Evolutionary conservation across 2,329 filamentous ascomycete species (phyloP).

Genomic region (Salinomyces thailandicus): DNA sequence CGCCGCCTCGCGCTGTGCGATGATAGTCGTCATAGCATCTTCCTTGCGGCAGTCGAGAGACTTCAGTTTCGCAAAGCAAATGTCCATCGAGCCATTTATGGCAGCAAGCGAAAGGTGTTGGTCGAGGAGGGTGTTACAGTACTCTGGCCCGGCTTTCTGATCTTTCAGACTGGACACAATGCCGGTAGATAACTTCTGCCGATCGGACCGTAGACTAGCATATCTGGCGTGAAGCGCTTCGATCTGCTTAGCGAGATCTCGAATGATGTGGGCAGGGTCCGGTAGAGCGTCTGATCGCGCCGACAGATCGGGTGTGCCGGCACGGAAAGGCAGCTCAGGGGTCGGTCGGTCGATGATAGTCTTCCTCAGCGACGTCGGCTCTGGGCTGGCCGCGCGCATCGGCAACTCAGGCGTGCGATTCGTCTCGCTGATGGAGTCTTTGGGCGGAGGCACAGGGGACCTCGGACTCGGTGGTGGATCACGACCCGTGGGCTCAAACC

Average conservation of each 20-base stretch:
- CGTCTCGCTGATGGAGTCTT: neutral
- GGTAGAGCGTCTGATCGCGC: neutral
- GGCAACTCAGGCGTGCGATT: neutral
- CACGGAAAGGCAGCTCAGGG: constrained; percentile 6
- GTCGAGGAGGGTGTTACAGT: constrained; percentile 19
- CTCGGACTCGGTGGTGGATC: neutral
- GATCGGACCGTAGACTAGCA: constrained; percentile 19
- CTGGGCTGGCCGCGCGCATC: neutral
- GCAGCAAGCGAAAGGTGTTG: constrained; percentile 23
- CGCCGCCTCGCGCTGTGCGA: constrained; percentile 6
- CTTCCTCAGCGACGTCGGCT: neutral
- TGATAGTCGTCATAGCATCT: constrained; percentile 16
- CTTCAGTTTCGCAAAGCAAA: constrained; percentile 25
- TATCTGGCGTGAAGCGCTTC: constrained; percentile 21
- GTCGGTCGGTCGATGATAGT: constrained; percentile 3
- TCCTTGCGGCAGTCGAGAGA: constrained; percentile 23
- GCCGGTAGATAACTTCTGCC: constrained; percentile 17
- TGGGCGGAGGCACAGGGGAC: neutral
- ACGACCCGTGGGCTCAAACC: neutral
- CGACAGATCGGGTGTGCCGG: constrained; percentile 2
- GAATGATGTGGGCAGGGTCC: constrained; percentile 7
- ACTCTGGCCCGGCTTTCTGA: constrained; percentile 15
- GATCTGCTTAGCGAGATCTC: constrained; percentile 15
- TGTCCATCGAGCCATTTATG: constrained; percentile 25
- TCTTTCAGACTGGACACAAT: constrained; percentile 18